Evolutionary conservation across 768 basidiomycete species (phyloP).

Genomic region (Pholiota molesta): DNA sequence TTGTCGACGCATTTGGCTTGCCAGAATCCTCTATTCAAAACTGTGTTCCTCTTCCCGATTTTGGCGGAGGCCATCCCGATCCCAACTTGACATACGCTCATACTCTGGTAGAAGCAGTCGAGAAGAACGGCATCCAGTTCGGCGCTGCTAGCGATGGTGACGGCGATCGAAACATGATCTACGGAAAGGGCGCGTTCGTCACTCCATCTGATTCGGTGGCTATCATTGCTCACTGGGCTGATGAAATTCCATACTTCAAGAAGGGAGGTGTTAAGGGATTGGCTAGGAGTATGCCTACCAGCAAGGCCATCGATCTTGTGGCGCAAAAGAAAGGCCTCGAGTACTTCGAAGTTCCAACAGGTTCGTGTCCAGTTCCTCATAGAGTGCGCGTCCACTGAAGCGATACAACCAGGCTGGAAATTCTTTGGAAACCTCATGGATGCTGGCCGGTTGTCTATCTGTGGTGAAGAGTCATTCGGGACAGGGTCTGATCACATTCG

Average conservation of each 20-base stretch:
- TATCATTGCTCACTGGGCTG: conserved; percentile 97
- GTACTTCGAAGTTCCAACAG: conserved; percentile 96
- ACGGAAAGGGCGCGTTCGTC: conserved; percentile 96
- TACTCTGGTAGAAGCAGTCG: conserved; percentile 89
- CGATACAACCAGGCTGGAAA: conserved; percentile 79
- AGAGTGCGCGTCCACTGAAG: not conserved
- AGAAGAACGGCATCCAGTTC: conserved; percentile 82
- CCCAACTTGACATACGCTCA: conserved; percentile 98
- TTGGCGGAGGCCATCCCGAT: conserved; percentile 97
- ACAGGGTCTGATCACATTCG: conserved; percentile 99
- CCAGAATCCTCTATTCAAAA: conserved; percentile 85
- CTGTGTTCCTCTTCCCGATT: conserved; percentile 89
- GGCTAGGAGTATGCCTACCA: conserved; percentile 97
- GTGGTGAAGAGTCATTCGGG: conserved; percentile 98
- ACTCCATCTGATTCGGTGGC: conserved; percentile 98
- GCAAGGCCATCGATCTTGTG: conserved; percentile 94
- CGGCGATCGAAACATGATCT: conserved; percentile 99
- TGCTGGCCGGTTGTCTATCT: conserved; percentile 95
- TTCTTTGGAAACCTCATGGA: conserved; percentile 99
- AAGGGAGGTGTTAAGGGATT: conserved; percentile 92
- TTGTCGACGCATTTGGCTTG: conserved; percentile 83
- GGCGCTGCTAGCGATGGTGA: conserved; percentile 98
- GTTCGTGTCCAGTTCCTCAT: conserved; percentile 34
- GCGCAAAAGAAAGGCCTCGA: conserved; percentile 93
- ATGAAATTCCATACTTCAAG: conserved; percentile 91